phyloP scores from a whole-genome alignment of 2,329 filamentous ascomycete species.

The Botryosphaeria dothidea region DNA sequence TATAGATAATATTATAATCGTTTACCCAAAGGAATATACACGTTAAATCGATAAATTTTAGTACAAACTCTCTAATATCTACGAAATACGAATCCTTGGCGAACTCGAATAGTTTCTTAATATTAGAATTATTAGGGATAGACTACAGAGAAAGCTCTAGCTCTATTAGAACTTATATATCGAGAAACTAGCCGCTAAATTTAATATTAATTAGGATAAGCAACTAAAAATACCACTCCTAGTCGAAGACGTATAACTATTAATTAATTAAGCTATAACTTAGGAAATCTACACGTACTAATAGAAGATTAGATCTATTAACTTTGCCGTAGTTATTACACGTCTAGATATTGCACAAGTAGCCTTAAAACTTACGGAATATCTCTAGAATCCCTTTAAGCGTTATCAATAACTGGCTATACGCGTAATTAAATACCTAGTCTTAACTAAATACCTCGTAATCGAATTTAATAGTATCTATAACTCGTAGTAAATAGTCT shows the following conservation, averaged over 20 bases:
- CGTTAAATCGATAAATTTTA: constrained; percentile 17
- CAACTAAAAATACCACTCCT: constrained; percentile 3
- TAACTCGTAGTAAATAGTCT: constrained; percentile 16
- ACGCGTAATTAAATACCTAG: constrained; percentile 21
- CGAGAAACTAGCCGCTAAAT: constrained; percentile 23
- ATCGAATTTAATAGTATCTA: constrained; percentile 18
- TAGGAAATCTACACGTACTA: constrained; percentile 23
- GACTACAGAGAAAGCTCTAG: constrained; percentile 6
- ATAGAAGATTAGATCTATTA: constrained; percentile 24
- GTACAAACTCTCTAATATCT: constrained; percentile 3
- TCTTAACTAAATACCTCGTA: constrained; percentile 6
- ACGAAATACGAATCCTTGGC: constrained; percentile 17
- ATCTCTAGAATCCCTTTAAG: constrained; percentile 22
- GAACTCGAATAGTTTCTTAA: constrained; percentile 20
- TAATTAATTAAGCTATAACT: constrained; percentile 3
- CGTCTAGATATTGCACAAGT: constrained; percentile 23
- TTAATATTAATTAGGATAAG: constrained; percentile 8
- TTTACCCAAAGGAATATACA: constrained; percentile 9
- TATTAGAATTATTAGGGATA: constrained; percentile 21
- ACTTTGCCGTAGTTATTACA: constrained; percentile 21
- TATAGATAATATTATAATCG: constrained; percentile 22
- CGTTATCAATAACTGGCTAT: constrained; percentile 22
- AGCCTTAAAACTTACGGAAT: constrained; percentile 22
- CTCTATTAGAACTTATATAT: constrained; percentile 23
- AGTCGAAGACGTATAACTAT: constrained; percentile 12